Evolutionary conservation across 257 asterid species (phyloP), one percentile per base, ranked within the genome.

Genomic region (Eustoma russellianum): DNA sequence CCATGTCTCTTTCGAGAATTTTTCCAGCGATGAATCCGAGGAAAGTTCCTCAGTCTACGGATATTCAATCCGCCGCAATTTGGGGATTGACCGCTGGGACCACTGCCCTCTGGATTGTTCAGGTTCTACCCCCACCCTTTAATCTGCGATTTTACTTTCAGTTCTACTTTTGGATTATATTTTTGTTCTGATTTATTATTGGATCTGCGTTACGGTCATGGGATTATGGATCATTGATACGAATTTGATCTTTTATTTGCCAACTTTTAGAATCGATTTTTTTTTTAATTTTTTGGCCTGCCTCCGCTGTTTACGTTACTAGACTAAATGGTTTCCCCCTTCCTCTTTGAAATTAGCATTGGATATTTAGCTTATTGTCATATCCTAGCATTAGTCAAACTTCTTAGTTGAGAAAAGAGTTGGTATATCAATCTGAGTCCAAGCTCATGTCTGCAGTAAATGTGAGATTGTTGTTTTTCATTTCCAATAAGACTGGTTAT

Each of bases 71-170:
- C 34, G 86, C 80, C 69, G 84, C 74, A 51, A 59, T 62, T 33
- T 88, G 97, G 97, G 95, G 95, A 52, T 79, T 80, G 62, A 78
- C 94, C 60, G 92, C 89, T 64, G 74, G 74, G 47, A 60, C 92
- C 52, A 33, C 73, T 44, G 97, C 83, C 50, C 52, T 88, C 61
- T 85, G 70, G 66, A 17, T 79, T 3, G 41, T 79, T 45, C 85
- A 79, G 77, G 85, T 78, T 44, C 53, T 63, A 63, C 60, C 28
- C n/a, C 17, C 46, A 16, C 24, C 16, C 9, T 52, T 48, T 24
- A 13, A 40, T 33, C 10, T 18, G 47, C 33, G 28, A 28, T 28
- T 41, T 50, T 60, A 41, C 59, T n/a, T 48, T 43, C 15, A 28
- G 30, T 49, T 57, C 28, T 13, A 44, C 46, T 16, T 38, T n/a